Conservation (phyloP, 2,329 filamentous ascomycete species). For the Escovopsis weberi region DNA sequence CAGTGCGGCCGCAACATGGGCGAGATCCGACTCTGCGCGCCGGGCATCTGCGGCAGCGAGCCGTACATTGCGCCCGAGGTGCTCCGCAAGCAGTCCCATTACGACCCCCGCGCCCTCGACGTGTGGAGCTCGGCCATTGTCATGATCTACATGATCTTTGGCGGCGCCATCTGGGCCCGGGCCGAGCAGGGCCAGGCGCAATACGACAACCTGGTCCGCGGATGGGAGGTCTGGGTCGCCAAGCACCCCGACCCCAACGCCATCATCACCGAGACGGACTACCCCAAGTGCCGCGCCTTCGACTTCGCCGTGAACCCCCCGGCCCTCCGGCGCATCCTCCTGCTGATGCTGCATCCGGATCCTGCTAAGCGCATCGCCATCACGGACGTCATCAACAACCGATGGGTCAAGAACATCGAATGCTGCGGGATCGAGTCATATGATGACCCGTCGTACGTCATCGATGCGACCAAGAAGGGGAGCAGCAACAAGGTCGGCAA, state of each 20-base stretch:
- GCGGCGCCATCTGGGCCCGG: slow-evolving; percentile 59
- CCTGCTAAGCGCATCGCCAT: slow-evolving; percentile 58
- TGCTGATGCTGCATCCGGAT: slow-evolving; percentile 73
- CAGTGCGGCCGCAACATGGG: slow-evolving; percentile 62
- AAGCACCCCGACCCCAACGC: slow-evolving; percentile 28
- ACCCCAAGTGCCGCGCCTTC: slow-evolving; percentile 50
- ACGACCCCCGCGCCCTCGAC: slow-evolving; percentile 66
- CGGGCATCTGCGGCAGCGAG: slow-evolving; percentile 71
- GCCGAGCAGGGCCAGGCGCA: slow-evolving; percentile 42
- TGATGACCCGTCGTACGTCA: slow-evolving; percentile 44
- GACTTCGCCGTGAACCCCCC: slow-evolving; percentile 53
- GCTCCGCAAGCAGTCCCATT: slow-evolving; percentile 47
- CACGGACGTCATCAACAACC: slow-evolving; percentile 49
- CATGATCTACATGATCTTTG: slow-evolving; percentile 62
- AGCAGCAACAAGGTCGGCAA: slow-evolving; percentile 24
- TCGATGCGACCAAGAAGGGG: slow-evolving; percentile 47
- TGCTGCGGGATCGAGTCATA: slow-evolving; percentile 65
- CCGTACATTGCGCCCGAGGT: slow-evolving; percentile 86
- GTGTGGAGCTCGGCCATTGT: slow-evolving; percentile 79
- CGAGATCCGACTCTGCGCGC: slow-evolving; percentile 54
- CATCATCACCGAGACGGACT: slow-evolving; percentile 39
- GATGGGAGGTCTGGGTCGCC: slow-evolving; percentile 54
- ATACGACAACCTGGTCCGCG: slow-evolving; percentile 50
- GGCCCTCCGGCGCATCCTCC: slow-evolving; percentile 52
- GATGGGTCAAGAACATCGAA: slow-evolving; percentile 61